Evolutionary conservation across 2,329 filamentous ascomycete species (phyloP).

Genomic region (Coniochaeta prunicola): DNA sequence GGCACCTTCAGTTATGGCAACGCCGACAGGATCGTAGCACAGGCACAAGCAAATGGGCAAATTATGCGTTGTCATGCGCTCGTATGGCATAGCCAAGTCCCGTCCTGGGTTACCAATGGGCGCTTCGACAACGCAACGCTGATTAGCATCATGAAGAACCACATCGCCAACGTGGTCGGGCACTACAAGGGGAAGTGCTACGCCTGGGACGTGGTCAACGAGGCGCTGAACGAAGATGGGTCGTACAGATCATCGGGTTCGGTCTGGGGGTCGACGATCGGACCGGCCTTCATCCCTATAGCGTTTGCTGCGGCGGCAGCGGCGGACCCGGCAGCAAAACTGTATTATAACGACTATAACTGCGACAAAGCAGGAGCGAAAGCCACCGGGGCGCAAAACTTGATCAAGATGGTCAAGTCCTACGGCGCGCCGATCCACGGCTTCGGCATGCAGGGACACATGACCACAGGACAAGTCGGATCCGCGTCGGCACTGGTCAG

Average conservation of each 20-base stretch:
- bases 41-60: constrained; percentile 41
- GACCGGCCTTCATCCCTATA: constrained; percentile 46
- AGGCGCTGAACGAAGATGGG: constrained; percentile 49
- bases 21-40: constrained; percentile 44
- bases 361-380: constrained; percentile 25
- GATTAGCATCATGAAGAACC: constrained; percentile 40
- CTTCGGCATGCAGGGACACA: constrained; percentile 51
- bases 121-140: constrained; percentile 52
- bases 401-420: constrained; percentile 32
- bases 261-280: constrained; percentile 46
- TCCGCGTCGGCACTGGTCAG: constrained; percentile 30
- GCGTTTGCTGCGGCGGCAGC: constrained; percentile 47
- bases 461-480: constrained; percentile 41
- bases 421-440: constrained; percentile 48
- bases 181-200: constrained; percentile 51
- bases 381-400: constrained; percentile 29
- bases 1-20: constrained; percentile 50
- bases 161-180: constrained; percentile 46
- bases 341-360: constrained; percentile 19
- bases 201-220: constrained; percentile 58
- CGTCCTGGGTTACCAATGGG: constrained; percentile 36
- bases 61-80: constrained; percentile 56
- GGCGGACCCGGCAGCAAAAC: constrained; percentile 43
- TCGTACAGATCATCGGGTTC: constrained; percentile 31
- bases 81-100: constrained; percentile 41